phyloP scores from a whole-genome alignment of 2,329 filamentous ascomycete species.

The Cordyceps javanica region DNA sequence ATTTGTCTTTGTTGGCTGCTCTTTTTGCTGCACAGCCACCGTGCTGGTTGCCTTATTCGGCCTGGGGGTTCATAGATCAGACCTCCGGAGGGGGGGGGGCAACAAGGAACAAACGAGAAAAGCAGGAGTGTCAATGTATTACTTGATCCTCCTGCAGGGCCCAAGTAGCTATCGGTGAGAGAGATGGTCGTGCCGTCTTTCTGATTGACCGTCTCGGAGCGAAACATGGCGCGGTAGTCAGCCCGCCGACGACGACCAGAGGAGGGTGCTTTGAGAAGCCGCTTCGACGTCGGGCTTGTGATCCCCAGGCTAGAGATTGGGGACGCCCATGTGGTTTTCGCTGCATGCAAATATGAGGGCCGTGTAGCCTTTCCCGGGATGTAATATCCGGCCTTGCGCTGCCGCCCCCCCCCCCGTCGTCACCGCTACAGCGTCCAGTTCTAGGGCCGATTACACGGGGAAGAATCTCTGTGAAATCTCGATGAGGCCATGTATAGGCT shows the following conservation, averaged over 20 bases:
- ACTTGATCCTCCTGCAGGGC: not conserved
- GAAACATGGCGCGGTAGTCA: too few species aligned
- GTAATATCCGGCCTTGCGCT: not conserved
- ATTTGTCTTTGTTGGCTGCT: not conserved
- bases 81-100: not conserved
- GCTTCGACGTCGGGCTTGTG: not conserved
- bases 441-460: not conserved
- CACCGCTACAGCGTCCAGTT: not conserved
- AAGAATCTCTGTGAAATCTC: not conserved
- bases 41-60: not conserved
- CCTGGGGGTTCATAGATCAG: not conserved
- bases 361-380: not conserved
- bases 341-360: not conserved
- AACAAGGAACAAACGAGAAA: not conserved
- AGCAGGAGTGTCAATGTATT: not conserved
- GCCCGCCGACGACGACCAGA: too few species aligned
- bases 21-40: constrained; percentile 3
- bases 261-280: not conserved
- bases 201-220: too few species aligned
- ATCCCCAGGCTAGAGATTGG: not conserved
- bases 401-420: not conserved
- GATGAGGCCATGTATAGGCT: too few species aligned
- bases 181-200: too few species aligned
- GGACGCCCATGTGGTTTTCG: not conserved
- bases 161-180: too few species aligned